These are phyloP conservation scores for Parachaetomium inaequale DNA, from an alignment of 495 filamentous ascomycete species.

Conservation along the genomic window DNA sequence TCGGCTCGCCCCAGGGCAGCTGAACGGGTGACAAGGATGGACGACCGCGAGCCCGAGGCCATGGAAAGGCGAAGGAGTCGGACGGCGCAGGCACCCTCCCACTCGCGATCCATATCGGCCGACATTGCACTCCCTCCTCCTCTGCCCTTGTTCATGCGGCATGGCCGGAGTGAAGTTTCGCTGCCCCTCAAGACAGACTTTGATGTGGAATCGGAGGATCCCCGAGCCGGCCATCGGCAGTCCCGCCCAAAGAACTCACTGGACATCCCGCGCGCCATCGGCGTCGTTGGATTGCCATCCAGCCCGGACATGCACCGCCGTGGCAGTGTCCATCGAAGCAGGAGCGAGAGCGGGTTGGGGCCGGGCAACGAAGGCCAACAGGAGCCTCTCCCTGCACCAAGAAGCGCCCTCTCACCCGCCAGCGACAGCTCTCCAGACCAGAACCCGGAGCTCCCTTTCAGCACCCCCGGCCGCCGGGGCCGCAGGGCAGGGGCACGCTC, in stretches of 20 bases:
- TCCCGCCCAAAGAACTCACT: not conserved
- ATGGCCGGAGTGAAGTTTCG: conserved; percentile 13
- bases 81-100: not conserved
- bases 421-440: conserved; percentile 22
- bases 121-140: conserved; percentile 9
- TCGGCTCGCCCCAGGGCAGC: not conserved
- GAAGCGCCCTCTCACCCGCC: not conserved
- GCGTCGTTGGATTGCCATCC: conserved; percentile 19
- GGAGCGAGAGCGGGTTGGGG: conserved; percentile 11
- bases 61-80: conserved; percentile 4
- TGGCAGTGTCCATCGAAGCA: conserved; percentile 12
- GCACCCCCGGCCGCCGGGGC: not conserved
- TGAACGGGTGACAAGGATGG: not conserved
- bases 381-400: not conserved
- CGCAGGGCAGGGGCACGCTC: conserved; percentile 6
- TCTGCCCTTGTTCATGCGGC: not conserved
- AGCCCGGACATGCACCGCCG: conserved; percentile 27
- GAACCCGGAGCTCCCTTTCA: conserved; percentile 13
- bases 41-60: not conserved
- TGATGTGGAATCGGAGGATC: not conserved
- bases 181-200: not conserved
- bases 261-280: not conserved
- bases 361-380: not conserved
- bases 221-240: not conserved
- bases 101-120: conserved; percentile 15